Percentiles rank a stretch among this genome's conserved stretches.
phyloP scores from a whole-genome alignment of 805 yeast species.

The Zygotorulaspora danielsina region DNA sequence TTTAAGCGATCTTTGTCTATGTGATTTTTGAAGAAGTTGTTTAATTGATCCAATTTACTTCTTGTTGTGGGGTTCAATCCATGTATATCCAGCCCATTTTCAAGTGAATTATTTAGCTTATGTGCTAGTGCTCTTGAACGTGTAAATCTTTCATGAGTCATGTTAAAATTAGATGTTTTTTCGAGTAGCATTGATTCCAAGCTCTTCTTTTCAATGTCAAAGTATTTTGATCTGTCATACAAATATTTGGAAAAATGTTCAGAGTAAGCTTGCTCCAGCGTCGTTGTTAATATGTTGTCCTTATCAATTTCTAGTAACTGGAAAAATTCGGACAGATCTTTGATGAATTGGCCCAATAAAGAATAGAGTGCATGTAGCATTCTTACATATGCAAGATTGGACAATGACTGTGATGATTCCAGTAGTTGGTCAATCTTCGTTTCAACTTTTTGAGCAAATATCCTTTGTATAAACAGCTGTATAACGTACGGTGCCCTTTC shows the following conservation, averaged over 20 bases:
- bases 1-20: conserved; percentile 42
- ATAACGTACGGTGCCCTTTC: conserved; percentile 61
- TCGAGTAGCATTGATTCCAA: conserved; percentile 43
- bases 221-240: conserved; percentile 57
- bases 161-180: conserved; percentile 34
- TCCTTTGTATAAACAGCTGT: conserved; percentile 64
- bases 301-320: conserved; percentile 43
- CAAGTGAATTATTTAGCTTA: conserved; percentile 32
- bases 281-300: conserved; percentile 38
- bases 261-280: conserved; percentile 67
- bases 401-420: conserved; percentile 56
- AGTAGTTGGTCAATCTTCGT: conserved; percentile 54
- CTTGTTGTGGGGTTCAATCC: conserved; percentile 25
- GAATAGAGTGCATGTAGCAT: conserved; percentile 64
- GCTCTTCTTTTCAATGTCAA: conserved; percentile 64
- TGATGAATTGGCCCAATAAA: conserved; percentile 55
- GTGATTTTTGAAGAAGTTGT: conserved; percentile 52
- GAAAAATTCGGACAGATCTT: conserved; percentile 60
- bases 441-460: conserved; percentile 68
- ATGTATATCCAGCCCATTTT: conserved; percentile 17
- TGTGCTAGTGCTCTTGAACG: conserved; percentile 26
- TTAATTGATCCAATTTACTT: conserved; percentile 49
- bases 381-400: conserved; percentile 71
- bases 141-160: conserved; percentile 32
- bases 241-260: conserved; percentile 71